Percentiles rank a stretch among this genome's conserved stretches.
phyloP scores from a whole-genome alignment of 2,329 filamentous ascomycete species.

The Sphaerostilbella broomeana region DNA sequence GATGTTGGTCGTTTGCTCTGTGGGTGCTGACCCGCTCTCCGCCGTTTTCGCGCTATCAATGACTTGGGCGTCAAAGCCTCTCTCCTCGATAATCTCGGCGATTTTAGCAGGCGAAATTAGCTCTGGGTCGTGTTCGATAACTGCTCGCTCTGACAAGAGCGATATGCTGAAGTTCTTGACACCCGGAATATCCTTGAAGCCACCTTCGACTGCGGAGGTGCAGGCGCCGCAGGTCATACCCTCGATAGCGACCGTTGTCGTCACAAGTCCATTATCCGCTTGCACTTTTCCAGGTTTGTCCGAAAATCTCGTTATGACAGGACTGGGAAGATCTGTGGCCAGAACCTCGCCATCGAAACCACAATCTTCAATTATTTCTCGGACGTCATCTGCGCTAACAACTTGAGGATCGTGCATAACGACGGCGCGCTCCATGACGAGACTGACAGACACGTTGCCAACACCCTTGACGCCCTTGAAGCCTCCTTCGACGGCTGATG shows the following conservation, averaged over 20 bases:
- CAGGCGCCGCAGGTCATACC: slow-evolving; percentile 92
- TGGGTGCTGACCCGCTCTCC: slow-evolving; percentile 14
- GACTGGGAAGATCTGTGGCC: slow-evolving; percentile 66
- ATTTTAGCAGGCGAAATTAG: slow-evolving; percentile 48
- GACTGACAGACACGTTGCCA: slow-evolving; percentile 79
- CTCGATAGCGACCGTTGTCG: slow-evolving; percentile 70
- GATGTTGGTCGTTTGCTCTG: slow-evolving; percentile 35
- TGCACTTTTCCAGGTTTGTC: slow-evolving; percentile 32
- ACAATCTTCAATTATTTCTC: slow-evolving; percentile 82
- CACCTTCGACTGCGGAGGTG: slow-evolving; percentile 76
- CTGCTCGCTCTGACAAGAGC: slow-evolving; percentile 74
- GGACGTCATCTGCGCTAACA: slow-evolving; percentile 67
- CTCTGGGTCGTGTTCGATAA: slow-evolving; percentile 68
- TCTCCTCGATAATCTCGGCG: slow-evolving; percentile 56
- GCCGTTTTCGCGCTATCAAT: slow-evolving; percentile 58
- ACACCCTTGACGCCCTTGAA: slow-evolving; percentile 79
- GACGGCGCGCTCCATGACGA: slow-evolving; percentile 95
- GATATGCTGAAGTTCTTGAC: slow-evolving; percentile 76
- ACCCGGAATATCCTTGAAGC: slow-evolving; percentile 67
- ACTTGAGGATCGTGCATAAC: slow-evolving; percentile 76
- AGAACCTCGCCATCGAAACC: slow-evolving; percentile 89
- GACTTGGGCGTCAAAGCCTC: slow-evolving; percentile 75
- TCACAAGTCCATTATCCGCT: slow-evolving; percentile 39
- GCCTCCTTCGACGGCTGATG: slow-evolving; percentile 86
- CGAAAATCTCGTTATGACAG: slow-evolving; percentile 35